phyloP scores from a whole-genome alignment of 306 rosid genomes.

The Myrica gale region DNA sequence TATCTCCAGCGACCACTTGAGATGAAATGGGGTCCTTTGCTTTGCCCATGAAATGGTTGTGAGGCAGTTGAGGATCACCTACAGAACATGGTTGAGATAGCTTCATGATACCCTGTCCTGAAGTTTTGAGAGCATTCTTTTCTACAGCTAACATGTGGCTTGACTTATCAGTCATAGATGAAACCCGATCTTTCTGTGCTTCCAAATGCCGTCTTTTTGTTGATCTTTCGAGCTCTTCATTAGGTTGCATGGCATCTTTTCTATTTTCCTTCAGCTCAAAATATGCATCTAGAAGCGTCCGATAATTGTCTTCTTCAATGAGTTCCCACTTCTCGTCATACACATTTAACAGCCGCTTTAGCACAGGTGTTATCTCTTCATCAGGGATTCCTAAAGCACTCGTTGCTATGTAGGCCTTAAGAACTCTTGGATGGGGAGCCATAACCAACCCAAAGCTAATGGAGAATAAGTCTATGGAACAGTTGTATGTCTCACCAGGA shows the following conservation, averaged over 20 bases:
- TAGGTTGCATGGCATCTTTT: conserved; percentile 27
- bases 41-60: conserved; percentile 22
- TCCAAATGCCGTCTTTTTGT: conserved; percentile 29
- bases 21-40: conserved; percentile 22
- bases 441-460: conserved; percentile 32
- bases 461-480: neutral
- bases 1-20: conserved; percentile 11
- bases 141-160: conserved; percentile 14
- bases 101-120: conserved; percentile 22
- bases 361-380: conserved; percentile 51
- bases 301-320: conserved; percentile 74
- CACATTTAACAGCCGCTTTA: conserved; percentile 38
- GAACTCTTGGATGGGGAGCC: conserved; percentile 40
- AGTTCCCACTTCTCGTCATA: conserved; percentile 55
- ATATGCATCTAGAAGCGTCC: conserved; percentile 62
- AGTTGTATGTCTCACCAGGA: neutral
- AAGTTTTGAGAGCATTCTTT: conserved; percentile 16
- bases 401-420: conserved; percentile 49
- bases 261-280: conserved; percentile 55
- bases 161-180: conserved; percentile 17
- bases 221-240: conserved; percentile 34
- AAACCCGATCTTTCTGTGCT: conserved; percentile 29
- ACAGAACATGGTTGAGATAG: conserved; percentile 26
- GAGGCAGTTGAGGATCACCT: conserved; percentile 23
- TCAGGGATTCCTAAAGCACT: conserved; percentile 46